Evolutionary conservation across 2,329 filamentous ascomycete species (phyloP), one percentile per base, ranked within the genome.

Genomic region (Trichophaea hybrida): DNA sequence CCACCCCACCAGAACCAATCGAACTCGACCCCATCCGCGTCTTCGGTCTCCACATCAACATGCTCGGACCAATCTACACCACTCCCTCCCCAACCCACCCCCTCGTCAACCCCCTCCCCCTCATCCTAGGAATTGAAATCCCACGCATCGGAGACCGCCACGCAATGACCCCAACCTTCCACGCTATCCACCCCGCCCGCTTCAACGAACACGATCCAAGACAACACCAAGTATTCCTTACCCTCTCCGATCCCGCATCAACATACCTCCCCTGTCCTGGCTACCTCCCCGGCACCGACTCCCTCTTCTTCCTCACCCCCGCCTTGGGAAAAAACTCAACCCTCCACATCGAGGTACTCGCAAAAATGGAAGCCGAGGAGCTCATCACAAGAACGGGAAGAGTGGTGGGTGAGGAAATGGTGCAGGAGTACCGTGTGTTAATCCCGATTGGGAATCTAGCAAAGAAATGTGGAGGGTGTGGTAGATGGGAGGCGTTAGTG

Each of bases 101-200:
- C n/a, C 53, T 62, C 33, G 60, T 62, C 33, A 58, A 58, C 31
- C 62, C 57, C 13, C 48, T 64, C 10, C 57, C 62, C 5, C 57
- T 59, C n/a, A 34, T 59, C 37, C 35, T 63, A 5, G 59, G 61
- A 10, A 48, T 63, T 12, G 61, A 63, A 7, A 50, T 34, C 4
- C 51, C 60, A 13, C 53, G 32, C 10, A 52, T 46, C 55, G 52
- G 46, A 15, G 51, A 57, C 12, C 44, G 40, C 4, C 59, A 62
- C 7, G 48, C 15, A 5, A 32, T 51, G 15, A 46, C 24, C 5
- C 59, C 59, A 10, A 56, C 35, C 34, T 57, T 62, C 12, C 55
- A 57, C 46, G 48, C 60, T 17, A 60, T 64, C 34, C 61, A 62
- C 13, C 43, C 53, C 8, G 54, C 55, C n/a, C 50, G 58, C 8